Evolutionary conservation across 768 basidiomycete genomes (phyloP).

Genomic region (Auriscalpium orientale): DNA sequence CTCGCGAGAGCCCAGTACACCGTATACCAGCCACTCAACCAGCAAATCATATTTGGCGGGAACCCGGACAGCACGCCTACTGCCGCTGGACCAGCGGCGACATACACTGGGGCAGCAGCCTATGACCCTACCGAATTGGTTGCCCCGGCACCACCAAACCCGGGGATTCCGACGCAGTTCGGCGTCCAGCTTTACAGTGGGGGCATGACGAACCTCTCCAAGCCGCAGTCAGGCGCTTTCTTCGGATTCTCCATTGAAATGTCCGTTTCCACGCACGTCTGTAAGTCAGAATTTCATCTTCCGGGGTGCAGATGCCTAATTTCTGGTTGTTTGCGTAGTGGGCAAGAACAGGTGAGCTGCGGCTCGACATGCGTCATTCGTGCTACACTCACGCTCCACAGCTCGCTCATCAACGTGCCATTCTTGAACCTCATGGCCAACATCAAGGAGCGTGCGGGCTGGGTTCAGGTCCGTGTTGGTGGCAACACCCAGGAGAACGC

Average conservation of each 20-base stretch:
- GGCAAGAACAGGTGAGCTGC: slow-evolving; percentile 42
- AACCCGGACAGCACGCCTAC: not conserved
- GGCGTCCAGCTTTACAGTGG: slow-evolving; percentile 30
- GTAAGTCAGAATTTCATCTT: slow-evolving; percentile 32
- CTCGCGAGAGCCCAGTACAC: slow-evolving; percentile 9
- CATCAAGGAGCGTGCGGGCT: slow-evolving; percentile 55
- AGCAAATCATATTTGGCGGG: slow-evolving; percentile 14
- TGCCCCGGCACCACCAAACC: slow-evolving; percentile 43
- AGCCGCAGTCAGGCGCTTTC: slow-evolving; percentile 46
- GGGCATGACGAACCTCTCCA: slow-evolving; percentile 30
- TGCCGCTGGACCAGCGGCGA: slow-evolving; percentile 29
- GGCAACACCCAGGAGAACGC: slow-evolving; percentile 76
- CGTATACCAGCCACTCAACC: slow-evolving; percentile 10
- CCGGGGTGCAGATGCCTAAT: not conserved
- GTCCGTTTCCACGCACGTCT: slow-evolving; percentile 58
- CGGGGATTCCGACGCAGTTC: slow-evolving; percentile 36
- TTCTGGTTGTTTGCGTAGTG: slow-evolving; percentile 26
- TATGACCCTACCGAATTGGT: slow-evolving; percentile 45
- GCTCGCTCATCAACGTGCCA: slow-evolving; percentile 45
- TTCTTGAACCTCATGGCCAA: slow-evolving; percentile 79
- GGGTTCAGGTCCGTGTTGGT: slow-evolving; percentile 61
- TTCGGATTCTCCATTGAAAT: slow-evolving; percentile 73
- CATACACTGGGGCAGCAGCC: slow-evolving; percentile 39
- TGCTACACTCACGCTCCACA: slow-evolving; percentile 12
- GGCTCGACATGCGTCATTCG: not conserved